Base-by-base conservation (phyloP, 2,329 filamentous ascomycete genomes). In the Aspergillus glaucus region DNA sequence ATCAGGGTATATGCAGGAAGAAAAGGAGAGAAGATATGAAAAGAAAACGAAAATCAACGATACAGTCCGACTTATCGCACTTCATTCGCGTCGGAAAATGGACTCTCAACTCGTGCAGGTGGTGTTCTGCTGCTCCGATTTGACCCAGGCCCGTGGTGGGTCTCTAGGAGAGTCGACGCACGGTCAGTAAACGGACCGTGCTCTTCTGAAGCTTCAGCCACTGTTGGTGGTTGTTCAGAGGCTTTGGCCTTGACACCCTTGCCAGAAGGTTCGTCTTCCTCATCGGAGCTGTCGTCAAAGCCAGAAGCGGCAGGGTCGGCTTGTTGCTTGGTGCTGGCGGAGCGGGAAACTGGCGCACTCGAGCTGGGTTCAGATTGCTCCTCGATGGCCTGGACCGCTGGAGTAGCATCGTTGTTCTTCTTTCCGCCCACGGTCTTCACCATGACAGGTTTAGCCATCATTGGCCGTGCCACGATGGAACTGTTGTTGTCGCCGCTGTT, bases 51-150 rank as follows among this genome's bases (percentile, higher is more conserved):
- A 45, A 39, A 44, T 52, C 36, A 39, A 51, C 30, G 12, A 37
- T 41, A 30, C 10, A 30, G 7, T 46, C 12, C 28, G 15, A 39
- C 46, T 64, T 48, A 66, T 66, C 66, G 65, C 40, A 74, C 62
- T 57, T 73, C 71, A 54, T 74, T 70, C 15, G 62, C 63, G 50
- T 74, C 71, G 14, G 69, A 72, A 53, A 74, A 74, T 4, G 71
- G 71, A 50, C 71, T 73, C 51, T 63, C 62, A 40, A 62, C 66
- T 50, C 63, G 64, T 34, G 54, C 62, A 12, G 37, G 37, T 24
- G 56, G 61, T 45, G 50, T 60, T 54, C 54, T 63, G 57, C 49
- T 62, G 57, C 50, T 64, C 43, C 63, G 60, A 46, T 60, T 64
- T 15, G 69, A 66, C 30, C 55, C 57, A n/a, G 51, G 41, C 21